These are phyloP conservation scores for Alternaria brassicicola DNA, from an alignment of 2,329 filamentous ascomycete species.

Conservation along the genomic window DNA sequence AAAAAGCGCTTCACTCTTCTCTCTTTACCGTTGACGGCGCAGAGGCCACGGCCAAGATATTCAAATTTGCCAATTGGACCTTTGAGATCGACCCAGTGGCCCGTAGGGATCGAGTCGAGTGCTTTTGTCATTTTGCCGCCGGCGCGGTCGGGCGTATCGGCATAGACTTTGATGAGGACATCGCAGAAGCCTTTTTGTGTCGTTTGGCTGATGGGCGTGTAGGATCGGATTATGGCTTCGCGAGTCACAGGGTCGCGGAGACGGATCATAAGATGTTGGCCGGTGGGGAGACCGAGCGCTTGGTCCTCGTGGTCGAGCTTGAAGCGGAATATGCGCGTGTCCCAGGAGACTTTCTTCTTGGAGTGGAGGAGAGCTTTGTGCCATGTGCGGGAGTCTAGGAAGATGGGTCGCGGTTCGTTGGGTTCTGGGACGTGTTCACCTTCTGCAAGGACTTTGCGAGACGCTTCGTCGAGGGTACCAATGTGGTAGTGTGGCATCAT, in stretches of 20 bases:
- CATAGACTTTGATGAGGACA: slow-evolving; percentile 84
- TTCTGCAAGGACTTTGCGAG: slow-evolving; percentile 61
- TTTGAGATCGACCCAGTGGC: slow-evolving; percentile 81
- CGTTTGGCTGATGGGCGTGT: slow-evolving; percentile 79
- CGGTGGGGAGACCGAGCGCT: slow-evolving; percentile 75
- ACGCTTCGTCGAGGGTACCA: slow-evolving; percentile 71
- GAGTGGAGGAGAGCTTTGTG: slow-evolving; percentile 71
- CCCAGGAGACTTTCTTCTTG: slow-evolving; percentile 73
- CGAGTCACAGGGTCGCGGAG: slow-evolving; percentile 72
- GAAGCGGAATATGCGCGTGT: slow-evolving; percentile 84
- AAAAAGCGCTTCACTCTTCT: slow-evolving; percentile 70
- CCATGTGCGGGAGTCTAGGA: slow-evolving; percentile 76
- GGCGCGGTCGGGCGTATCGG: slow-evolving; percentile 59
- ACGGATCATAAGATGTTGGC: slow-evolving; percentile 86
- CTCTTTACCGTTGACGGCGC: slow-evolving; percentile 63
- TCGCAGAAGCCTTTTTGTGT: slow-evolving; percentile 68
- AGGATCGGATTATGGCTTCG: slow-evolving; percentile 80
- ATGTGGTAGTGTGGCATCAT: slow-evolving; percentile 91
- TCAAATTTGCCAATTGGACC: slow-evolving; percentile 86
- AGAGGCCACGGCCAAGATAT: slow-evolving; percentile 72
- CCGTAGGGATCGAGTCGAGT: slow-evolving; percentile 73
- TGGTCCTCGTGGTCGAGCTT: slow-evolving; percentile 74
- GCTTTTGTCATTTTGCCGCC: slow-evolving; percentile 85
- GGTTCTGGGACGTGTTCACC: slow-evolving; percentile 52
- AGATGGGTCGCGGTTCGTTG: slow-evolving; percentile 61